Conservation (phyloP, 129 eudicot species). For the Artemisia annua region DNA sequence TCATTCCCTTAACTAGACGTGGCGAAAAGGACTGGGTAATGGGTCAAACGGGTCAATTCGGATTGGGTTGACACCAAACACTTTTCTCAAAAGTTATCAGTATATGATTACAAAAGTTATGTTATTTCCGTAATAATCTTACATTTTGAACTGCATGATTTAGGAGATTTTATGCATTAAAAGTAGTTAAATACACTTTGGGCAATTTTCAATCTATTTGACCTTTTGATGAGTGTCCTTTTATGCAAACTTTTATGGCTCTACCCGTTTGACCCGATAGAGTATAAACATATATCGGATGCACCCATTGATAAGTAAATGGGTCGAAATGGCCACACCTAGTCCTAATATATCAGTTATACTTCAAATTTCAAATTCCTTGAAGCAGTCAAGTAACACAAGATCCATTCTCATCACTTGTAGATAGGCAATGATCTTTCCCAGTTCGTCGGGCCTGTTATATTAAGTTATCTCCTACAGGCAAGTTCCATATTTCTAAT, state of each 20-base stretch:
- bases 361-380: slow-evolving; percentile 3
- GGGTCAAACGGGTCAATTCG: slow-evolving; percentile 2
- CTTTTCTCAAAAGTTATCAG: background rate
- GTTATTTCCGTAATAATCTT: background rate
- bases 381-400: slow-evolving; percentile 10
- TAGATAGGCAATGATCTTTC: slow-evolving; percentile 89
- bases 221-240: background rate
- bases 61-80: background rate
- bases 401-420: slow-evolving; percentile 34
- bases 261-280: background rate
- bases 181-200: slow-evolving; percentile 3
- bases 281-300: background rate
- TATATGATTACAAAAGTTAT: slow-evolving; percentile 1
- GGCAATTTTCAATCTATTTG: background rate
- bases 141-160: background rate
- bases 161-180: slow-evolving; percentile 8
- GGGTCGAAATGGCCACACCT: background rate
- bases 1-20: slow-evolving; percentile 2
- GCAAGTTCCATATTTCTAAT: slow-evolving; percentile 34
- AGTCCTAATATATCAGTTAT: slow-evolving; percentile 15
- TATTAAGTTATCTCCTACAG: slow-evolving; percentile 72
- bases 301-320: background rate
- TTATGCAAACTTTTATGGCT: background rate
- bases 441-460: slow-evolving; percentile 88
- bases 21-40: slow-evolving; percentile 10